A percentile compares a stretch with the other conserved stretches of the same genome.
Evolutionary conservation across 768 basidiomycete genomes (phyloP).

Genomic region (Leccinum uliginosum): DNA sequence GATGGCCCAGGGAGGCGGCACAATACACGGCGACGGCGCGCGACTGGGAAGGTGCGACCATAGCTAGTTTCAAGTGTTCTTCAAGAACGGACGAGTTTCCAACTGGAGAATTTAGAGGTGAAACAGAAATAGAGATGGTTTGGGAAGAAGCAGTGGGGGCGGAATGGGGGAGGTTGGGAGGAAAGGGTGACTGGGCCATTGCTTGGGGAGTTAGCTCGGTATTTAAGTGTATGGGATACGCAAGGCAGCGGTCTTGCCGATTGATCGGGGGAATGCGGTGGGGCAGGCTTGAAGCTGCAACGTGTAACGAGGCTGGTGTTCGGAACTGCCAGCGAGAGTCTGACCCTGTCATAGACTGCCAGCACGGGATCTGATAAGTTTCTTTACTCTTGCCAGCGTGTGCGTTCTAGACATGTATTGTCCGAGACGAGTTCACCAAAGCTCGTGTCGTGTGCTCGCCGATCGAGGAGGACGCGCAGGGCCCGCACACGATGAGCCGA

Average conservation of each 20-base stretch:
- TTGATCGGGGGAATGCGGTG: conserved; percentile 9
- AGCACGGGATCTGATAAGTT: not conserved
- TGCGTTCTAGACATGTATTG: no score
- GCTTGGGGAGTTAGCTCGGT: not conserved
- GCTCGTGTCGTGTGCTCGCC: no score
- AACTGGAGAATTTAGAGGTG: not conserved
- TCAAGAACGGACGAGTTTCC: not conserved
- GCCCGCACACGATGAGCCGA: not conserved
- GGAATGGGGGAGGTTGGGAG: conserved; percentile 4
- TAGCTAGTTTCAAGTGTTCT: conserved; percentile 16
- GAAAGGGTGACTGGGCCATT: conserved; percentile 11
- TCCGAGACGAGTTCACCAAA: no score
- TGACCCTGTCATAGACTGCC: not conserved
- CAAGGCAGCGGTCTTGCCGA: conserved; percentile 9
- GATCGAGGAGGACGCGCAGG: no score
- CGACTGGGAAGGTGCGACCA: conserved; percentile 30
- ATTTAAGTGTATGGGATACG: conserved; percentile 24
- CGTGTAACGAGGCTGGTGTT: conserved; percentile 23
- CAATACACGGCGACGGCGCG: conserved; percentile 77
- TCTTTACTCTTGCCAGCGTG: not conserved
- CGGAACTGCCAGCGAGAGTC: not conserved
- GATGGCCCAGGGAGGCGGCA: conserved; percentile 66
- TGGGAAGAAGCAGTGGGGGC: not conserved
- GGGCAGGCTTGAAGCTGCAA: conserved; percentile 10
- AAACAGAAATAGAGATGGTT: not conserved